These are phyloP conservation scores for Polytrichum formosum DNA, from an alignment of 225 moss, liverwort and hornwort species.

Conservation along the genomic window DNA sequence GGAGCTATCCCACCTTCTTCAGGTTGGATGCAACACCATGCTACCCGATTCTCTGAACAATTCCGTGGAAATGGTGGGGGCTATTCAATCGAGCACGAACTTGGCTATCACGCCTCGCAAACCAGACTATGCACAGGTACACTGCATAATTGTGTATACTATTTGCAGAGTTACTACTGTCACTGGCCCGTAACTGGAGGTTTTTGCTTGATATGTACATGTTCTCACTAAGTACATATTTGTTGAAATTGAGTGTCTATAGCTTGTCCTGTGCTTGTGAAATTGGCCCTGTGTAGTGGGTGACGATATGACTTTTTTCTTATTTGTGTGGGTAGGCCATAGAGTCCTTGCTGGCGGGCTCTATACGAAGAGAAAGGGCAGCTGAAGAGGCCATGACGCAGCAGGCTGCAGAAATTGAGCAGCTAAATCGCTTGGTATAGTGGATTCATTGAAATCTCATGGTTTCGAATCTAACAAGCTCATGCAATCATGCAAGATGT, in stretches of 20 bases:
- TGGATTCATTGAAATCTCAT: too few relatives aligned
- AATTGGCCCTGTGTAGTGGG: too few relatives aligned
- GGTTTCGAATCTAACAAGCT: too few relatives aligned
- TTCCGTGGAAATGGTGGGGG: conserved; percentile 15
- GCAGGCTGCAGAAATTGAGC: conserved; percentile 96
- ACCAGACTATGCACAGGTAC: conserved; percentile 49
- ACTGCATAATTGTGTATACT: background rate
- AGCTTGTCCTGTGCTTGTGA: too few relatives aligned
- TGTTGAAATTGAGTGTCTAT: too few relatives aligned
- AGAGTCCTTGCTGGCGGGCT: conserved; percentile 78
- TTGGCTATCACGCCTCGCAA: conserved; percentile 22
- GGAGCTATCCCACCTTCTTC: conserved; percentile 32
- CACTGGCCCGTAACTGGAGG: too few relatives aligned
- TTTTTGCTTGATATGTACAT: too few relatives aligned
- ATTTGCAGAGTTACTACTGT: too few relatives aligned
- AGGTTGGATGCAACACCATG: conserved; percentile 34
- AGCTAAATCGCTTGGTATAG: conserved; percentile 91
- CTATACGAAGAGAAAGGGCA: conserved; percentile 81
- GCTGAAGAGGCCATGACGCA: conserved; percentile 84
- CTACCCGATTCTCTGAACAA: conserved; percentile 35
- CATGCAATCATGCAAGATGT: too few relatives aligned
- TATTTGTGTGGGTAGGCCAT: conserved; percentile 48
- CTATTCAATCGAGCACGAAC: conserved; percentile 3
- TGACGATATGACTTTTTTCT: too few relatives aligned
- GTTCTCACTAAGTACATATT: too few relatives aligned